Percentiles rank a stretch among this genome's conserved stretches.
Conservation (phyloP, 1,284 basidiomycete genomes). For the Coniophora puteana region DNA sequence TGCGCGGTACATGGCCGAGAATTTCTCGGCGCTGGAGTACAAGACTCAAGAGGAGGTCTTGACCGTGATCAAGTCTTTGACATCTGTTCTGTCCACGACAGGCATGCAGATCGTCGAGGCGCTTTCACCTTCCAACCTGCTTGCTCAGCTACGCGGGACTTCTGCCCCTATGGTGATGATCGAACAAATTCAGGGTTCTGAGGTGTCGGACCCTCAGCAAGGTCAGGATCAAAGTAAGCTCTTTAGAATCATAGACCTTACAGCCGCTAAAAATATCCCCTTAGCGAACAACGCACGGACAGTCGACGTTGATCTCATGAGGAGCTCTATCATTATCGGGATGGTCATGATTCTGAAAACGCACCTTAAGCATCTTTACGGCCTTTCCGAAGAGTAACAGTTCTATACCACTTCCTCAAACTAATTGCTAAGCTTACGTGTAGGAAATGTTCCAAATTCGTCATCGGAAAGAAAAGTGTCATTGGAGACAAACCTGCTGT, state of each 20-base stretch:
- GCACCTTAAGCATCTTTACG: slow-evolving; percentile 78
- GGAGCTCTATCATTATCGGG: slow-evolving; percentile 70
- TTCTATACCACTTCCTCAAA: slow-evolving; percentile 1
- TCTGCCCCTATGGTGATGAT: no score
- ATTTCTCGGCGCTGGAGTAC: slow-evolving; percentile 89
- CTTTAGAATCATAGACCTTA: neutral
- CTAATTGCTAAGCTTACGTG: slow-evolving; percentile 5
- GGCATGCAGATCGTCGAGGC: slow-evolving; percentile 78
- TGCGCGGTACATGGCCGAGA: slow-evolving; percentile 90
- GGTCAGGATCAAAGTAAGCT: no score
- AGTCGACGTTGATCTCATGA: slow-evolving; percentile 42
- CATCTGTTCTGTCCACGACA: slow-evolving; percentile 76
- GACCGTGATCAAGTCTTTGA: slow-evolving; percentile 80
- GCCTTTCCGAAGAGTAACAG: slow-evolving; percentile 82
- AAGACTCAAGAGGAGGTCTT: slow-evolving; percentile 93
- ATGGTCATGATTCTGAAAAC: slow-evolving; percentile 84
- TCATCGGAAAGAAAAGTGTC: slow-evolving; percentile 81
- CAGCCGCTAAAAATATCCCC: neutral
- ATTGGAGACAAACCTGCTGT: slow-evolving; percentile 78
- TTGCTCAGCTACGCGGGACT: slow-evolving; percentile 52
- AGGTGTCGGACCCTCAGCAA: no score
- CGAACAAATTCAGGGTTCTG: no score
- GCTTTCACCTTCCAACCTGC: slow-evolving; percentile 63
- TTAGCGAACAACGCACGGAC: neutral
- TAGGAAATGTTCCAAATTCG: slow-evolving; percentile 87